Evolutionary conservation across 345 rosid genomes (phyloP).

Genomic region (Eucalyptus viminalis): DNA sequence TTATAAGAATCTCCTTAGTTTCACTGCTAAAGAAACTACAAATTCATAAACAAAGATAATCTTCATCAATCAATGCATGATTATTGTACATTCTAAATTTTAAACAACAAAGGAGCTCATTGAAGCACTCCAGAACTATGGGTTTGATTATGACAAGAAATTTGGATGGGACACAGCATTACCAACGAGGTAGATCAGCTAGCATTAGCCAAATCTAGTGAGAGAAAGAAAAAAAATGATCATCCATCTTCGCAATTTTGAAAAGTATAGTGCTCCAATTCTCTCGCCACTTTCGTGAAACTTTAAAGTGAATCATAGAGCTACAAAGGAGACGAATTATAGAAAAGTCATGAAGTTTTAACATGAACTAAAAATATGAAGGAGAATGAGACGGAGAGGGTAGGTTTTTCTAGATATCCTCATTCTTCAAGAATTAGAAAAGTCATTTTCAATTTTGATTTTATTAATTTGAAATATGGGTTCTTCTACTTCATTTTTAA

Average conservation of each 20-base stretch:
- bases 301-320: neutral
- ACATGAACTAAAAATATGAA: neutral
- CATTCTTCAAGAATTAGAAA: no score
- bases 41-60: neutral
- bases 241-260: neutral
- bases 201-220: neutral
- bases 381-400: no score
- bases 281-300: neutral
- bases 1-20: neutral
- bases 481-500: no score
- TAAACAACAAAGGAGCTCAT: neutral
- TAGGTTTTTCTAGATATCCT: no score
- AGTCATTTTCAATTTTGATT: no score
- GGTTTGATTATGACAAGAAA: neutral
- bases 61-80: neutral
- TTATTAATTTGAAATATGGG: no score
- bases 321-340: neutral
- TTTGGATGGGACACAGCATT: fast-evolving
- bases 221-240: neutral
- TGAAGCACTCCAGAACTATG: fast-evolving
- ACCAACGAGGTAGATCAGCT: neutral
- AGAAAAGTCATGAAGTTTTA: no score
- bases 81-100: no score
- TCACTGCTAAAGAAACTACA: neutral
- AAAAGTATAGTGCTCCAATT: neutral